Base-by-base conservation (phyloP, 2,329 filamentous ascomycete genomes). In the Verticillium nubilum region DNA sequence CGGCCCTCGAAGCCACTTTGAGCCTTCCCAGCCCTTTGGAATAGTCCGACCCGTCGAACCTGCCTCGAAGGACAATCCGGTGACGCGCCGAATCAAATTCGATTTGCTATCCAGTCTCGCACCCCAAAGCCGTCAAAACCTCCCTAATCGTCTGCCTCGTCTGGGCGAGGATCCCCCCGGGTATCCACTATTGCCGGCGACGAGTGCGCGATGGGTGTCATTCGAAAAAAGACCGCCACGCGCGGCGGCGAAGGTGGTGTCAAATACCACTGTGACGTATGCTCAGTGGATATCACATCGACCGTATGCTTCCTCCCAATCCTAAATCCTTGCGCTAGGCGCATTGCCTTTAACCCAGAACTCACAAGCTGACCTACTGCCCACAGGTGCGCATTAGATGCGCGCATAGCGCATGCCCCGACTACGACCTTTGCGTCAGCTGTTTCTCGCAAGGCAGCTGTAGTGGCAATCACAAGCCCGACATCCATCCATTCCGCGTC, bases 201-300 rank as follows among this genome's bases (percentile, higher is more conserved):
- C 42, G 42, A 47, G n/a, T 12, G 42, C 67, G 64, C 67, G 56
- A 97, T 97, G 94, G 93, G 92, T 67, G 90, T 97, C 70, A 97
- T 97, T 73, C 90, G 93, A 72, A 97, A 97, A 82, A 97, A 97
- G 80, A 95, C 91, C 61, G 90, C 90, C 66, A 87, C 88, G 59
- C 84, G 91, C 70, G 91, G 91, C 63, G 92, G 89, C 57, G 92
- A 97, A 72, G 92, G 90, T 54, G 91, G 91, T 64, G 90, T 92
- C 31, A 97, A 98, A 73, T 99, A 96, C 74, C 92, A 98, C 65
- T 99, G 95, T 79, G 96, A 99, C 74, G 89, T 96, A 61, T 99
- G 95, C 74, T 96, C 92, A 52, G 91, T 91, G 60, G 95, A 99
- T 74, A 96, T 99, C 67, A 99, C 95, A 54, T 95, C 93, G 5